A percentile compares a stretch with the other conserved stretches of the same genome.
These are phyloP conservation scores for Dendrostoma leiphaemia DNA, from an alignment of 2,329 filamentous ascomycete species.

Conservation along the genomic window DNA sequence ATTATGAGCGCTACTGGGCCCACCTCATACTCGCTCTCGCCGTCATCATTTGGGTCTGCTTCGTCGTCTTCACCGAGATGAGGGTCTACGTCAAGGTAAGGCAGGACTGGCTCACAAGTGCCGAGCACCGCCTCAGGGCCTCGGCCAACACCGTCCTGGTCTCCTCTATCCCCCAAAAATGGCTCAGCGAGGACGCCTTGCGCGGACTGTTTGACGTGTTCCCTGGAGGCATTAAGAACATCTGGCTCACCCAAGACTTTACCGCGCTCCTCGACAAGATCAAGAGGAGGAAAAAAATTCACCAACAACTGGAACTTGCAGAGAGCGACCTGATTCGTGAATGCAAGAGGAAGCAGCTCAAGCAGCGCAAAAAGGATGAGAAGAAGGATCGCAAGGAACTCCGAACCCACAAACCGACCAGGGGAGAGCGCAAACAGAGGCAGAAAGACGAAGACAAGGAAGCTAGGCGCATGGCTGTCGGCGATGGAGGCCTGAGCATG, in stretches of 20 bases:
- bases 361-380: constrained; percentile 61
- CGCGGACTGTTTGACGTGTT: constrained; percentile 90
- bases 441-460: constrained; percentile 47
- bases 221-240: constrained; percentile 88
- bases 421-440: constrained; percentile 47
- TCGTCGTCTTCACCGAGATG: constrained; percentile 82
- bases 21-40: constrained; percentile 78
- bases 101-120: constrained; percentile 91
- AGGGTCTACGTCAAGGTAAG: constrained; percentile 87
- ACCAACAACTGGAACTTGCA: constrained; percentile 70
- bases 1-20: constrained; percentile 74
- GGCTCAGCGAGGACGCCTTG: constrained; percentile 81
- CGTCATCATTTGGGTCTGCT: constrained; percentile 81
- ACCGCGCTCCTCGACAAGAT: constrained; percentile 84
- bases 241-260: constrained; percentile 94
- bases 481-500: constrained; percentile 45
- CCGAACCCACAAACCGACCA: constrained; percentile 48
- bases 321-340: constrained; percentile 80
- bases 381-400: constrained; percentile 59
- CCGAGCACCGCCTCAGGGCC: constrained; percentile 87
- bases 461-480: constrained; percentile 50
- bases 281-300: constrained; percentile 68
- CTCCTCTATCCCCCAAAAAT: constrained; percentile 84
- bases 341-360: constrained; percentile 77
- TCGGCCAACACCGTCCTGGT: constrained; percentile 96